phyloP scores from a whole-genome alignment of 805 yeast species.

The Teunomyces lycoperdinae region DNA sequence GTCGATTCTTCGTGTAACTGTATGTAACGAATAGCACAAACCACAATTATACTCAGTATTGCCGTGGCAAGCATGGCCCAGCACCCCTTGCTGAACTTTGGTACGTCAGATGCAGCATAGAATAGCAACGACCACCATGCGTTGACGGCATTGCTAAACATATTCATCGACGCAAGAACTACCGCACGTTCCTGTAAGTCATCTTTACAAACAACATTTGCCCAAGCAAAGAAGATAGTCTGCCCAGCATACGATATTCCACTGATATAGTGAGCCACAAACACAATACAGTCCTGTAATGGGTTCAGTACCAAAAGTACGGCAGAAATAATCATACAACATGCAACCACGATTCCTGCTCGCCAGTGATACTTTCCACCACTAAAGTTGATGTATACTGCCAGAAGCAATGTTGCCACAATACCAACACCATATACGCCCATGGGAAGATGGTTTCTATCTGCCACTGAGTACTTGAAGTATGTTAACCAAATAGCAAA shows the following conservation, averaged over 20 bases:
- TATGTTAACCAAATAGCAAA: conserved; percentile 47
- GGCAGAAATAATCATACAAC: conserved; percentile 43
- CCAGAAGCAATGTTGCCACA: conserved; percentile 41
- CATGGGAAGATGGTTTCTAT: conserved; percentile 53
- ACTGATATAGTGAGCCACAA: conserved; percentile 54
- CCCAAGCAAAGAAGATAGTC: conserved; percentile 62
- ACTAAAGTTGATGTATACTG: conserved; percentile 42
- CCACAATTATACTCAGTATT: conserved; percentile 38
- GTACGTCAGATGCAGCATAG: conserved; percentile 51
- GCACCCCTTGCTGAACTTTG: conserved; percentile 50
- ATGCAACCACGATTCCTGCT: conserved; percentile 45
- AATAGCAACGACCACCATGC: conserved; percentile 64
- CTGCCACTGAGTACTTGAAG: conserved; percentile 39
- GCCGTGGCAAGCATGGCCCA: conserved; percentile 58
- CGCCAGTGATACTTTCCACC: conserved; percentile 49
- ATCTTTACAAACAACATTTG: conserved; percentile 53
- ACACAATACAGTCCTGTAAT: conserved; percentile 33
- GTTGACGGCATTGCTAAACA: conserved; percentile 60
- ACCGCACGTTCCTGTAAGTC: conserved; percentile 65
- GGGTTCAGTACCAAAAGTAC: conserved; percentile 47
- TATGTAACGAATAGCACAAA: conserved; percentile 39
- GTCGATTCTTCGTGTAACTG: conserved; percentile 36
- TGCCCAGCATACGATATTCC: conserved; percentile 60
- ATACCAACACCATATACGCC: conserved; percentile 54
- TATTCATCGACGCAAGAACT: conserved; percentile 63